Evolutionary conservation across 2,329 filamentous ascomycete species (phyloP).

Genomic region (Talaromyces albobiverticillius): DNA sequence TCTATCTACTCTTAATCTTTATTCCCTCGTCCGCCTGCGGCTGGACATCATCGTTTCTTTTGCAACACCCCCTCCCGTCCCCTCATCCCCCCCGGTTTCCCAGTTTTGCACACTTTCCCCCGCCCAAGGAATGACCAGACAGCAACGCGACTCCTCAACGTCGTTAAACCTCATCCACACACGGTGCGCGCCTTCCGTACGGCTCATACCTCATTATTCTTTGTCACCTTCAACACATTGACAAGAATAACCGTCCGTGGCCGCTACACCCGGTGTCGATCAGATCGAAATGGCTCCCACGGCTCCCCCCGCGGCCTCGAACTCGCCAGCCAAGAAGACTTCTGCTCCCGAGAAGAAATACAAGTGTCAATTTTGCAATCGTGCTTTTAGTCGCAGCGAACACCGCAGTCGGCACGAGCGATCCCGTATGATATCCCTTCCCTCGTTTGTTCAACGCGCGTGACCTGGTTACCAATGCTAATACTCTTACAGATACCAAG

Average conservation of each 20-base stretch:
- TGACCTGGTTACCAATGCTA: too few species aligned
- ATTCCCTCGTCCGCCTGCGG: slow-evolving; percentile 34
- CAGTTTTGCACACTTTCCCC: slow-evolving; percentile 24
- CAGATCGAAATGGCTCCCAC: slow-evolving; percentile 38
- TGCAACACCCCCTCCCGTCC: slow-evolving; percentile 19
- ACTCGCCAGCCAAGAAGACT: slow-evolving; percentile 76
- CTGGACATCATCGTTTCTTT: slow-evolving; percentile 32
- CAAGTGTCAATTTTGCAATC: slow-evolving; percentile 98
- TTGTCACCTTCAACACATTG: slow-evolving; percentile 25
- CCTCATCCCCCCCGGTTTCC: slow-evolving; percentile 18
- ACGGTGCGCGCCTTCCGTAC: slow-evolving; percentile 41
- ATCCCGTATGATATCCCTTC: slow-evolving; percentile 71
- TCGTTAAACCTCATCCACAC: slow-evolving; percentile 42
- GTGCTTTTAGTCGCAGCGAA: slow-evolving; percentile 95
- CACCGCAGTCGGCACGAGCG: slow-evolving; percentile 95
- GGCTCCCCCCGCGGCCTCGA: slow-evolving; percentile 63
- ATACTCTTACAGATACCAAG: slow-evolving; percentile 77
- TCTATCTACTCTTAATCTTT: slow-evolving; percentile 13
- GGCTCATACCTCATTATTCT: slow-evolving; percentile 32
- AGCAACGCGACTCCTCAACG: slow-evolving; percentile 35
- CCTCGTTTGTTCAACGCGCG: neutral
- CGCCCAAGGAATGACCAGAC: slow-evolving; percentile 45
- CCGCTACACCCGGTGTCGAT: slow-evolving; percentile 16
- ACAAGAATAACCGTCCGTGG: slow-evolving; percentile 22
- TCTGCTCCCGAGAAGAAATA: slow-evolving; percentile 93